Conservation (phyloP, 2,329 filamentous ascomycete species). For the Chaetomiaceae sp. region DNA sequence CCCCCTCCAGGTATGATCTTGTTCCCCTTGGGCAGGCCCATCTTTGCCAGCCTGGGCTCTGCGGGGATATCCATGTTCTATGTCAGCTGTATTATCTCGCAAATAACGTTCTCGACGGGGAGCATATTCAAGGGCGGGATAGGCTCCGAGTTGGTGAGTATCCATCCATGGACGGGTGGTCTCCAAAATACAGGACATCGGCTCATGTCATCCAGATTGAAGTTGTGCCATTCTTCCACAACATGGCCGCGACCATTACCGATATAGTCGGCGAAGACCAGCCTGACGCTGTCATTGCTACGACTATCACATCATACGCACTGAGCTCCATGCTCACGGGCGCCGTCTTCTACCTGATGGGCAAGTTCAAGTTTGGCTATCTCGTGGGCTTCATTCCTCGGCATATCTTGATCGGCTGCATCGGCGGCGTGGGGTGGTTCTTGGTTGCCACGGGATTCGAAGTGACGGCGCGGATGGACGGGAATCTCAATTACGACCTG, state of each 20-base stretch:
- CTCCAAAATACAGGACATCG: neutral
- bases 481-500: conserved; percentile 76
- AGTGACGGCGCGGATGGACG: conserved; percentile 83
- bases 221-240: conserved; percentile 97
- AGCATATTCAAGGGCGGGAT: conserved; percentile 89
- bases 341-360: conserved; percentile 86
- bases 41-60: conserved; percentile 81
- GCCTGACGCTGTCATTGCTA: conserved; percentile 82
- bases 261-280: conserved; percentile 72
- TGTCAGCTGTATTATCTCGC: conserved; percentile 91
- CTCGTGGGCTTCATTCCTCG: conserved; percentile 95
- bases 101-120: conserved; percentile 80
- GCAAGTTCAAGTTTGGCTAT: conserved; percentile 79
- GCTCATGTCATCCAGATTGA: conserved; percentile 60
- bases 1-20: conserved; percentile 70
- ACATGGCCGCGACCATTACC: conserved; percentile 91
- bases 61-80: conserved; percentile 99
- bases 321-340: conserved; percentile 89
- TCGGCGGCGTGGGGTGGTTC: conserved; percentile 96
- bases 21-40: conserved; percentile 81
- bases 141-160: conserved; percentile 79
- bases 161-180: neutral
- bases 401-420: conserved; percentile 94
- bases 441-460: conserved; percentile 87
- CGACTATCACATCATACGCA: conserved; percentile 87